These are phyloP conservation scores for Yamadazyma phyllophila DNA, from an alignment of 805 yeast species.

Conservation along the genomic window DNA sequence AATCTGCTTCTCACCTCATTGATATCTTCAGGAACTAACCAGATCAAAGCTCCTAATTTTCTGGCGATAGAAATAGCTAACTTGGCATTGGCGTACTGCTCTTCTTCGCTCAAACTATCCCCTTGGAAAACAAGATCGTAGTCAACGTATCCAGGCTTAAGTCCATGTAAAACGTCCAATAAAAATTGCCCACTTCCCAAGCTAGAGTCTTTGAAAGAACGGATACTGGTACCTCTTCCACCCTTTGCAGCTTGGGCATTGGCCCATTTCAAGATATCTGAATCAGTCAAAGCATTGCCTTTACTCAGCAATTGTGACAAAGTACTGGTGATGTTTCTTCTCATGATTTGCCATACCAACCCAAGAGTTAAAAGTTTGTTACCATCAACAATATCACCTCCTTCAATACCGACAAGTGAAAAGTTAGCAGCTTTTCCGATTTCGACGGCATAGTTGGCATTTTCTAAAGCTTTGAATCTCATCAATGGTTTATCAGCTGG, in stretches of 20 bases:
- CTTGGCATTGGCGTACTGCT: conserved; percentile 89
- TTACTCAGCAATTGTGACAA: conserved; percentile 67
- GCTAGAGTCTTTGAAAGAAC: conserved; percentile 83
- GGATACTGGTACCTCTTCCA: conserved; percentile 67
- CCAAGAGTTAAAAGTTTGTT: conserved; percentile 85
- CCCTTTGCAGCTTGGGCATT: conserved; percentile 82
- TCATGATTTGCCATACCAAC: conserved; percentile 97
- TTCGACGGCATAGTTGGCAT: conserved; percentile 97
- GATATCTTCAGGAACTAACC: conserved; percentile 99
- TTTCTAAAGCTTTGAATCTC: conserved; percentile 93
- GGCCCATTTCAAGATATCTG: conserved; percentile 93
- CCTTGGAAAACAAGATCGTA: conserved; percentile 87
- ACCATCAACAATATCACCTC: conserved; percentile 95
- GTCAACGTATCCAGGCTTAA: conserved; percentile 97
- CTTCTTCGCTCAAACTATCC: conserved; percentile 62
- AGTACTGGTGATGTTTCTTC: conserved; percentile 88
- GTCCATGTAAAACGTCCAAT: conserved; percentile 85
- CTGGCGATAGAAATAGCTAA: conserved; percentile 97
- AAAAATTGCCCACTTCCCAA: conserved; percentile 77
- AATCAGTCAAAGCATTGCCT: conserved; percentile 65
- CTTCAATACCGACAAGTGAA: conserved; percentile 96
- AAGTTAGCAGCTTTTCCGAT: conserved; percentile 90
- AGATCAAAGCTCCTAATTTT: conserved; percentile 94
- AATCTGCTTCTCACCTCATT: conserved; percentile 93
- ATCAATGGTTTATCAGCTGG: conserved; percentile 79